Percentiles rank a stretch among this genome's conserved stretches.
phyloP scores from a whole-genome alignment of 306 rosid genomes.

The Elaeagnus macrophylla region DNA sequence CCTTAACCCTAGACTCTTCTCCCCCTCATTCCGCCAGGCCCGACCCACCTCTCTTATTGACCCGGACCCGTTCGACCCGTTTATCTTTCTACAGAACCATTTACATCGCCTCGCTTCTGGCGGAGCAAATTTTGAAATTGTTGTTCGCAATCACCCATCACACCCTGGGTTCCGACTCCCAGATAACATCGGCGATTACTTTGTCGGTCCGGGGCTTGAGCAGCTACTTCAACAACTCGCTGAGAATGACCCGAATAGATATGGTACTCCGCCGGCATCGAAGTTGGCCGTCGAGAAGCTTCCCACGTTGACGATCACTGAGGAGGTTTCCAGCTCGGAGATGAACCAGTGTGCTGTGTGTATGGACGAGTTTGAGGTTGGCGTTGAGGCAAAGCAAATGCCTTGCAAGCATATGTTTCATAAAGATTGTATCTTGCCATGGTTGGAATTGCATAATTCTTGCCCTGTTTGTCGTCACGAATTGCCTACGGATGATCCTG shows the following conservation, averaged over 20 bases:
- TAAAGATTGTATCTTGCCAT: constrained; percentile 56
- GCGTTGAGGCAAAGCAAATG: constrained; percentile 67
- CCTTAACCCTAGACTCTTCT: constrained; percentile 13
- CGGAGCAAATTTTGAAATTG: constrained; percentile 14
- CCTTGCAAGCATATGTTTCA: constrained; percentile 82
- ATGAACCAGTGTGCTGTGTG: constrained; percentile 56
- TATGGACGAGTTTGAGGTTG: constrained; percentile 63
- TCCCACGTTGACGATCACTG: constrained; percentile 40
- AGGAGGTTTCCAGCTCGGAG: constrained; percentile 15
- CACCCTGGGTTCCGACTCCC: constrained; percentile 8
- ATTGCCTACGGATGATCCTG: constrained; percentile 44
- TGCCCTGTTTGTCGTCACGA: constrained; percentile 79
- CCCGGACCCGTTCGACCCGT: constrained; percentile 9
- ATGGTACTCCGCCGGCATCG: constrained; percentile 70
- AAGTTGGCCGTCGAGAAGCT: constrained; percentile 66
- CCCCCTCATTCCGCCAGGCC: constrained; percentile 1
- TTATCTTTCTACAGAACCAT: constrained; percentile 15
- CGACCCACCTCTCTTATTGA: not conserved
- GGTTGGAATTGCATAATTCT: constrained; percentile 82
- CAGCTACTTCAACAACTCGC: constrained; percentile 68
- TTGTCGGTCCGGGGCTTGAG: constrained; percentile 66
- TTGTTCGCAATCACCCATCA: constrained; percentile 5
- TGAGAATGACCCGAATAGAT: constrained; percentile 68
- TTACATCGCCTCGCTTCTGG: constrained; percentile 6
- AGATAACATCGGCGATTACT: constrained; percentile 42